phyloP scores from a whole-genome alignment of 805 yeast genomes.

The Metschnikowia hibisci region DNA sequence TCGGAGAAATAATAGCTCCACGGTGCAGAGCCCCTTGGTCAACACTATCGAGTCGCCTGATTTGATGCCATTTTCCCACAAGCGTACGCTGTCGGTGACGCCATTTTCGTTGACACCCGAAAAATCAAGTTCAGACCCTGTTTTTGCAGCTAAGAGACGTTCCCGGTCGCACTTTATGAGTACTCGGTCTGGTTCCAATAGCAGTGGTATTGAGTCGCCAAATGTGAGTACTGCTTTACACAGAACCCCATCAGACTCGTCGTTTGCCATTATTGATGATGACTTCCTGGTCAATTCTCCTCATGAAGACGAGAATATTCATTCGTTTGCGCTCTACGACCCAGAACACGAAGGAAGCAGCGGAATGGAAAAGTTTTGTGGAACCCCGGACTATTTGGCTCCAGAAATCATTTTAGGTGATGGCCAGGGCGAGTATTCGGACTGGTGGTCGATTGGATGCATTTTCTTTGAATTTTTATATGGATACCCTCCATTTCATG shows the following conservation, averaged over 20 bases:
- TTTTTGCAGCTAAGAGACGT: slow-evolving; percentile 13
- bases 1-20: slow-evolving; percentile 21
- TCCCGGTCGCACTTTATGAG: slow-evolving; percentile 17
- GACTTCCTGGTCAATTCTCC: slow-evolving; percentile 28
- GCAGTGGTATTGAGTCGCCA: slow-evolving; percentile 48
- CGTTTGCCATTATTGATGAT: slow-evolving; percentile 53
- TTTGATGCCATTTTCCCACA: slow-evolving; percentile 20
- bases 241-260: slow-evolving; percentile 52
- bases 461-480: slow-evolving; percentile 85
- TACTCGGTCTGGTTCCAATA: slow-evolving; percentile 29
- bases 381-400: slow-evolving; percentile 96
- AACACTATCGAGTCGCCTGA: slow-evolving; percentile 16
- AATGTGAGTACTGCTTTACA: slow-evolving; percentile 44
- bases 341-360: slow-evolving; percentile 47
- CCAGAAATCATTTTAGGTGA: slow-evolving; percentile 91
- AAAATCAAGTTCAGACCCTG: slow-evolving; percentile 10
- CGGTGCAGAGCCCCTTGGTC: slow-evolving; percentile 26
- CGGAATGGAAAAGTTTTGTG: slow-evolving; percentile 70
- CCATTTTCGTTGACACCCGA: slow-evolving; percentile 43
- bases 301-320: slow-evolving; percentile 21
- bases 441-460: slow-evolving; percentile 99
- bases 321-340: slow-evolving; percentile 63
- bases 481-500: slow-evolving; percentile 96
- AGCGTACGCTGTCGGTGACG: slow-evolving; percentile 40
- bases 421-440: slow-evolving; percentile 81